Conservation (phyloP, 768 basidiomycete genomes). For the Pleurotus djamor region DNA sequence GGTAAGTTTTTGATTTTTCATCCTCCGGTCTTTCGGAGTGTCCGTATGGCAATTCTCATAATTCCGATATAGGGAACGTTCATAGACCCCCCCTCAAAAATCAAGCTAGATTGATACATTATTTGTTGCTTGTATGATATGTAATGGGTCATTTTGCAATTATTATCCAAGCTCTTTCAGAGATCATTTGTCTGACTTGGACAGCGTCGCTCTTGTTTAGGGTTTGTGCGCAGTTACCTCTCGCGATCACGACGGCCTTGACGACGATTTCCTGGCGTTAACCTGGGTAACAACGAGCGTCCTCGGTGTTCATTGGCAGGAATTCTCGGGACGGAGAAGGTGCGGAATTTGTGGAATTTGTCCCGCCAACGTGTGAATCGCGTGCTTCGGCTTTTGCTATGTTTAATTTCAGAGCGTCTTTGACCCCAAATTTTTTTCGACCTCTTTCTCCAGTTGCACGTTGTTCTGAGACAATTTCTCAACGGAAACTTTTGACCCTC, state of each 20-base stretch:
- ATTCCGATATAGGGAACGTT: constrained; percentile 37
- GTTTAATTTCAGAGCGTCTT: neutral
- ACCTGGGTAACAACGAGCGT: neutral
- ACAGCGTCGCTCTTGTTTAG: neutral
- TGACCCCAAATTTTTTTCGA: neutral
- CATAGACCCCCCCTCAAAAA: constrained; percentile 43
- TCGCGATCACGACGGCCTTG: neutral
- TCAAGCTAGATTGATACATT: constrained; percentile 30
- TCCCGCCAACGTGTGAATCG: constrained; percentile 4
- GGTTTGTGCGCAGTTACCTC: neutral
- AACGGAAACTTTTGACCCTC: neutral
- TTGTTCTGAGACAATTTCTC: neutral
- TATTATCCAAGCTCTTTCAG: neutral
- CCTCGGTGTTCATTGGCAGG: neutral
- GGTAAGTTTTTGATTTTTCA: constrained; percentile 36
- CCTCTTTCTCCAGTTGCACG: constrained; percentile 3
- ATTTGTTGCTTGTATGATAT: constrained; percentile 1
- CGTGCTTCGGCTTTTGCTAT: neutral
- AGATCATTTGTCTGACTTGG: neutral
- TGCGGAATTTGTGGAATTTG: neutral
- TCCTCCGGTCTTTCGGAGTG: neutral
- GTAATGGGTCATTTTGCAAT: neutral
- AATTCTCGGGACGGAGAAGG: constrained; percentile 1
- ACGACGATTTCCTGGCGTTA: neutral
- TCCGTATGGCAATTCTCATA: neutral